Evolutionary conservation across 495 filamentous ascomycete genomes (phyloP), one percentile per base, ranked within the genome.

Genomic region (Penicillium manginii): DNA sequence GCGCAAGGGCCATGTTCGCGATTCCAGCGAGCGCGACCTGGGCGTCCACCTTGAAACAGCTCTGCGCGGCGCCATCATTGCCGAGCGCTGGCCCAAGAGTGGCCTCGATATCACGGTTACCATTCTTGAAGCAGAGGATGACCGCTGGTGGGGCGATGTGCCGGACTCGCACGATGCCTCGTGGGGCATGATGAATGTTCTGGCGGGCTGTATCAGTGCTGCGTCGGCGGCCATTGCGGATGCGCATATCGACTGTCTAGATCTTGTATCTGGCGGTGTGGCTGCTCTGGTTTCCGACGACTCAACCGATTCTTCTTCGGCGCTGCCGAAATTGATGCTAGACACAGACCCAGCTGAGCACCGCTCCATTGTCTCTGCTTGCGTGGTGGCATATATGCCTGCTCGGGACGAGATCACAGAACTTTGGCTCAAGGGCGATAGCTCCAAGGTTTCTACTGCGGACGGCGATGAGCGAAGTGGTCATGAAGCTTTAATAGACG

Each of bases 211-310:
- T 69, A 92, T 98, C 59, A 98, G 91, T 2, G 92, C 92, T 58
- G 92, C 94, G 33, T 92, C 91, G 56, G 96, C 94, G n/a, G 94
- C 96, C 7, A 87, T 98, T 73, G 88, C 88, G 2, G 96, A 98
- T 76, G 96, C 94, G 0, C 92, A 91, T 2, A 97, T 98, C 60
- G 94, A 98, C 67, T 97, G 92, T 71, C 84, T 97, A 32, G 94
- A 98, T 71, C 80, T 96, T 29, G 90, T 96, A 4, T 81, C 89
- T 14, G 94, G 93, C 4, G 94, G 94, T 21, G 89, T 97, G 37
- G 92, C 93, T 15, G 96, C 92, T 10, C 65, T 96, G 18, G 89
- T 92, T 19, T 64, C 73, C 45, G 68, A 78, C 18, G 68, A 78
- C 15, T 69, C 76, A 40, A 63, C 68, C 2, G 69, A 60, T 50